phyloP scores from a whole-genome alignment of 345 rosid genomes.

The Ceriops tagal region DNA sequence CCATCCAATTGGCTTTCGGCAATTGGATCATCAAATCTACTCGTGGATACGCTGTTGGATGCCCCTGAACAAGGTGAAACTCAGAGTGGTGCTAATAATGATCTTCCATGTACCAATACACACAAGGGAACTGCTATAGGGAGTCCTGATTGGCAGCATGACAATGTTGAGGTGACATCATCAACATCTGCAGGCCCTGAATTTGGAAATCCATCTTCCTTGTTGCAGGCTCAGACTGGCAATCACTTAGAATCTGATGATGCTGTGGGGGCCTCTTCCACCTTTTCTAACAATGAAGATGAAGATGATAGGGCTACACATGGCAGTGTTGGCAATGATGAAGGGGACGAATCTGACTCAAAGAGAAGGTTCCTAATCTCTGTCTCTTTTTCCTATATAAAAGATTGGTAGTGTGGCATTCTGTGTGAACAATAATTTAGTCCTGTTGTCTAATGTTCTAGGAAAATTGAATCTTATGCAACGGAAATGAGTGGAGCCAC shows the following conservation, averaged over 20 bases:
- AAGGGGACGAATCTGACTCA: slow-evolving; percentile 30
- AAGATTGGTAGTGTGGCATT: neutral
- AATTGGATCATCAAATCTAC: slow-evolving; percentile 46
- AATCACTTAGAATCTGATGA: slow-evolving; percentile 60
- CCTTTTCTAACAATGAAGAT: slow-evolving; percentile 31
- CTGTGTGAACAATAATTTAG: neutral
- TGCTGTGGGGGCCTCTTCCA: slow-evolving; percentile 51
- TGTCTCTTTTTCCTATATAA: neutral
- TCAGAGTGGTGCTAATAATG: slow-evolving; percentile 42
- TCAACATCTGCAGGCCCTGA: slow-evolving; percentile 41
- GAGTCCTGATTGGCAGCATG: slow-evolving; percentile 47
- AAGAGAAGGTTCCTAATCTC: slow-evolving; percentile 26
- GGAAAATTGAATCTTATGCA: slow-evolving; percentile 31
- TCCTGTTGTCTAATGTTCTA: slow-evolving; percentile 3
- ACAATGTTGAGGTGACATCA: slow-evolving; percentile 38
- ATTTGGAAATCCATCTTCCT: slow-evolving; percentile 43
- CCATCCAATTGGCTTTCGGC: slow-evolving; percentile 58
- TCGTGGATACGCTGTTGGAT: slow-evolving; percentile 48
- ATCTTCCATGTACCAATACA: slow-evolving; percentile 45
- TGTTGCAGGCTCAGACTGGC: slow-evolving; percentile 33
- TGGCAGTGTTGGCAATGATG: slow-evolving; percentile 26
- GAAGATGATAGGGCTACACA: slow-evolving; percentile 25
- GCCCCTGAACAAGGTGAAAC: slow-evolving; percentile 46
- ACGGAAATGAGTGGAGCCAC: slow-evolving; percentile 60
- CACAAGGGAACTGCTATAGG: slow-evolving; percentile 38